These are phyloP conservation scores for Calonectria crousiana DNA, from an alignment of 2,329 filamentous ascomycete species.

Conservation along the genomic window DNA sequence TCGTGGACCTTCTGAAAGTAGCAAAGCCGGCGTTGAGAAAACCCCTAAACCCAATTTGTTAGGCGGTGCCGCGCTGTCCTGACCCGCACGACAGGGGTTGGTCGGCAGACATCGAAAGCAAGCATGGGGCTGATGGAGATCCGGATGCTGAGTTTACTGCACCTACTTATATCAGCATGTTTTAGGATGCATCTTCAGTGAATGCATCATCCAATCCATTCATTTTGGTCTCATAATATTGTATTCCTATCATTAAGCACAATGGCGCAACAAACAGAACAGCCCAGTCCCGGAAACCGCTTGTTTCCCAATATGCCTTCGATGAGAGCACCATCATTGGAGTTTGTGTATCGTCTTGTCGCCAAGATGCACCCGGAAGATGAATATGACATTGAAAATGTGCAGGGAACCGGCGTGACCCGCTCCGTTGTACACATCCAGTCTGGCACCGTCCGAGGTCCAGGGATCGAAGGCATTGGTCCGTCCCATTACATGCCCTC, in stretches of 20 bases:
- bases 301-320: slow-evolving; percentile 10
- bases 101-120: background rate
- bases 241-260: background rate
- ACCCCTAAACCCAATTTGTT: background rate
- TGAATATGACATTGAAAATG: slow-evolving; percentile 16
- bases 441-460: slow-evolving; percentile 1
- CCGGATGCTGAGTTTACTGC: background rate
- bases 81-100: background rate
- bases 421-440: slow-evolving; percentile 16
- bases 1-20: background rate
- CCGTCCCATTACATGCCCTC: background rate
- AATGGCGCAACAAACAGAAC: background rate
- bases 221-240: background rate
- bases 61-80: background rate
- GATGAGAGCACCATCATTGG: slow-evolving; percentile 1
- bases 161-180: background rate
- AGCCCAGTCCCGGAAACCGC: slow-evolving; percentile 1
- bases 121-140: background rate
- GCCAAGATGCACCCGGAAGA: slow-evolving; percentile 14
- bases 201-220: background rate
- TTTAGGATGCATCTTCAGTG: background rate
- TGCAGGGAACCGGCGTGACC: slow-evolving; percentile 4
- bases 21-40: background rate
- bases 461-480: slow-evolving; percentile 3
- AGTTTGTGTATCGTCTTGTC: slow-evolving; percentile 15